Base-by-base conservation (phyloP, 495 filamentous ascomycete species). In the Hamigera avellanea region DNA sequence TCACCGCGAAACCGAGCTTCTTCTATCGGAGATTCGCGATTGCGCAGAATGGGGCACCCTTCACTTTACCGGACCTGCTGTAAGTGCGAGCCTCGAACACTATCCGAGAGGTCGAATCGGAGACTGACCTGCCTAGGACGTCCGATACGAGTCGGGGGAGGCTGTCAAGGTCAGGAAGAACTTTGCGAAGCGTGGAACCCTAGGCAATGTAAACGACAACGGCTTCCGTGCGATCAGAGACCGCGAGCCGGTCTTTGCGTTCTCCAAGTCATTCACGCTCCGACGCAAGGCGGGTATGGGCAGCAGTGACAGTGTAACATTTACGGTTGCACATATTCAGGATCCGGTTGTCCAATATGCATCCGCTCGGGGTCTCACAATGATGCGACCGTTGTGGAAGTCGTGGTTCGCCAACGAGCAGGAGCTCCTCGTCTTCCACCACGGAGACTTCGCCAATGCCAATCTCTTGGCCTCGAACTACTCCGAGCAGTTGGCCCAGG, bases 11-110 rank as follows among this genome's bases (percentile, higher is more conserved):
- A 58, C 59, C 3, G 78, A 95, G 56, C 60, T 80, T 46, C 61
- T 81, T 8, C 65, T 93, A 25, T 81, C 79, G 2, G 89, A 96
- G 52, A 72, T 69, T 29, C 57, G 53, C 13, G 88, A 95, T 44
- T 78, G 78, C 19, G 72, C 82, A 0, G 88, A 95, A 72, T 96
- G 89, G 89, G 89, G 89, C 2, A 80, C 78, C 5, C 53, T 95
- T 33, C 76, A 88, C 56, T 86, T 82, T 50, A 71, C 83, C 18
- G 86, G 69, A 3, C 85, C 87, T 8, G 59, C 64, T 19, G 71
- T 74, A 56, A 44, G 64, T 15, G 15, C 3, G 5, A 12, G 5
- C n/a, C 6, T 7, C 17, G 7, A 18, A 5, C 32, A 8, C 27
- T 30, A 12, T n/a, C n/a, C 25, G 25, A 6, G 6, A 6, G 25